Base-by-base conservation (phyloP, 805 yeast species). In the Metschnikowia santaceciliae region DNA sequence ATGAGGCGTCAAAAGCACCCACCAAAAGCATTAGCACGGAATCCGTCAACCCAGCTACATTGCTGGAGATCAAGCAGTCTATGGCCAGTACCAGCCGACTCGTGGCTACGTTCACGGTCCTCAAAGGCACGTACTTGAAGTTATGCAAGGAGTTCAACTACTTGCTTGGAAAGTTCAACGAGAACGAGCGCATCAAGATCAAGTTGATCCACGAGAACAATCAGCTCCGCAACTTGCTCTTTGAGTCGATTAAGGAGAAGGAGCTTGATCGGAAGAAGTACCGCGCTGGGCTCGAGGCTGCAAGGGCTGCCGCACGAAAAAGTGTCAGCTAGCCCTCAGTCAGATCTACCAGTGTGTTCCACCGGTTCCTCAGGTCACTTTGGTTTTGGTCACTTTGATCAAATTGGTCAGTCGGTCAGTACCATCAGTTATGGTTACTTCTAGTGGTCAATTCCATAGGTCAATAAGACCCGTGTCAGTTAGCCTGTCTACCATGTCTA, bases 141-240 rank as follows among this genome's bases (percentile, higher is more conserved):
- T 64, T 70, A 46, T 70, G 74, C 55, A 68, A 66, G 48, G 74
- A 70, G 49, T 70, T 69, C 62, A 70, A 70, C 50, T 69, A 63
- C 51, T 55, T 70, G 19, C 60, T 70, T 53, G 56, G 59, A 34
- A 69, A 68, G 54, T 70, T 70, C 58, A 69, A 69, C 51, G 71
- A 69, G 45, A 70, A 69, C 53, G 74, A 70, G 56, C 54, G 56
- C 38, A 57, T 67, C 42, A 69, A 69, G 52, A 61, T 70, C 41
- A 67, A 65, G 51, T 57, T 70, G 50, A 69, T 69, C 49, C 63
- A 69, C 54, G 74, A 70, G 48, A 70, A 70, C 50, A 67, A 68
- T 51, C 67, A 69, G 53, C 61, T 70, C 46, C 60, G 63, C 46
- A 57, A 58, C 39, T 52, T 70, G 36, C 60, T 69, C 44, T 59